Conservation (phyloP, 352 stramenopile species). For the Pythium dissimile region DNA sequence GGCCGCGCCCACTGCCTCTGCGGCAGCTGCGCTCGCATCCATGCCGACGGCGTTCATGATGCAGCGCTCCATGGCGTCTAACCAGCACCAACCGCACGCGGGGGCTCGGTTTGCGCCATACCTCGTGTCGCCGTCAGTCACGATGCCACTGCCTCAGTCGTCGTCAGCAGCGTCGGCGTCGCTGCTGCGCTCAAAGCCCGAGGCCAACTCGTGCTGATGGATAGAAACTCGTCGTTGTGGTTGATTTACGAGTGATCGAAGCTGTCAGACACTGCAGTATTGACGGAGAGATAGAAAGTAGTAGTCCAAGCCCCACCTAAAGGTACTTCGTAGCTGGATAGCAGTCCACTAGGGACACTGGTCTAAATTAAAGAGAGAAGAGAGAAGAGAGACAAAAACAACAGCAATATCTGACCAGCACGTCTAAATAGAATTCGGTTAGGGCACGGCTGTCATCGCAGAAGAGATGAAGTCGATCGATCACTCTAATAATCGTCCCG, state of each 20-base stretch:
- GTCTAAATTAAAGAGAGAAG: constrained; percentile 19
- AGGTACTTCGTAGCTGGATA: neutral
- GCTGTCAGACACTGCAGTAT: neutral
- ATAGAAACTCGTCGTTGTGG: neutral
- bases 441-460: no score
- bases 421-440: constrained; percentile 17
- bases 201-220: constrained; percentile 18
- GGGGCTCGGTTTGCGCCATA: constrained; percentile 6
- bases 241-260: neutral
- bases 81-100: neutral
- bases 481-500: neutral
- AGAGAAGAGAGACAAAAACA: constrained; percentile 7
- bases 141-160: constrained; percentile 1
- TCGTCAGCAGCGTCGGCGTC: constrained; percentile 1
- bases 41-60: constrained; percentile 15
- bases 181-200: constrained; percentile 14
- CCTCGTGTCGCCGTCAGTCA: constrained; percentile 6
- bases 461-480: no score
- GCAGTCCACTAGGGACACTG: constrained; percentile 1
- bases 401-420: constrained; percentile 1
- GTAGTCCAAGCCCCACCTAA: neutral
- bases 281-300: constrained; percentile 1
- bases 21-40: constrained; percentile 19
- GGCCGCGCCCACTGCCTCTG: constrained; percentile 1
- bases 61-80: neutral